A percentile compares a stretch with the other conserved stretches of the same genome.
Evolutionary conservation across 2,329 filamentous ascomycete species (phyloP).

Genomic region (Calonectria honghensis): DNA sequence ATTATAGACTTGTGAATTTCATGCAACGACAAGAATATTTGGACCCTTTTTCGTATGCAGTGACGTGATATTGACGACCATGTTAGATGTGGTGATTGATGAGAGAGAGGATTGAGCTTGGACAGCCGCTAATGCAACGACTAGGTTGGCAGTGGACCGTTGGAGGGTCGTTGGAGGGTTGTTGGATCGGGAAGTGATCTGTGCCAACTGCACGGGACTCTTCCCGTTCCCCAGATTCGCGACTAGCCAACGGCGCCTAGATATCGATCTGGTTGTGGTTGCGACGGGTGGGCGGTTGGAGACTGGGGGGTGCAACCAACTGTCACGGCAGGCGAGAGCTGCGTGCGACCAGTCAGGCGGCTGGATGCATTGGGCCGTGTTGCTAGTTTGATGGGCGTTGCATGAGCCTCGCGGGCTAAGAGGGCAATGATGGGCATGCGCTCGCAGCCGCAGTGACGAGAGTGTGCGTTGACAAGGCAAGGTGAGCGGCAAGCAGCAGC

Average conservation of each 20-base stretch:
- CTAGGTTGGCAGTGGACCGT: slow-evolving; percentile 4
- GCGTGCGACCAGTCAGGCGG: background rate
- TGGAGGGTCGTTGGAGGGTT: slow-evolving; percentile 5
- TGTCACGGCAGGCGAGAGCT: background rate
- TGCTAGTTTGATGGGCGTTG: background rate
- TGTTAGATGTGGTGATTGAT: background rate
- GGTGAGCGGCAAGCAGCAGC: background rate
- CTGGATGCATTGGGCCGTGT: background rate
- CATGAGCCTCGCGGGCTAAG: background rate
- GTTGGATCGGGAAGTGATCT: slow-evolving; percentile 36
- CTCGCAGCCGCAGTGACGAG: background rate
- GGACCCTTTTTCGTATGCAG: background rate
- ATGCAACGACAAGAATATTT: slow-evolving; percentile 23
- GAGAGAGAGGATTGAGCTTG: background rate
- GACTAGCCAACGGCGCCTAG: slow-evolving; percentile 23
- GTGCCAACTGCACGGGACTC: slow-evolving; percentile 33
- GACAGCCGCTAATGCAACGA: slow-evolving; percentile 32
- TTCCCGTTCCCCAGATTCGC: slow-evolving; percentile 32
- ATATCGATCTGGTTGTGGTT: slow-evolving; percentile 15
- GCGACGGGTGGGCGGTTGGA: slow-evolving; percentile 15
- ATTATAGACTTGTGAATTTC: slow-evolving; percentile 52
- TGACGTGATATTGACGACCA: background rate
- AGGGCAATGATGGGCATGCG: slow-evolving; percentile 11
- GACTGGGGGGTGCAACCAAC: slow-evolving; percentile 1
- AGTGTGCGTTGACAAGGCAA: background rate